phyloP scores from a whole-genome alignment of 805 yeast genomes.

The Komagataella populi region DNA sequence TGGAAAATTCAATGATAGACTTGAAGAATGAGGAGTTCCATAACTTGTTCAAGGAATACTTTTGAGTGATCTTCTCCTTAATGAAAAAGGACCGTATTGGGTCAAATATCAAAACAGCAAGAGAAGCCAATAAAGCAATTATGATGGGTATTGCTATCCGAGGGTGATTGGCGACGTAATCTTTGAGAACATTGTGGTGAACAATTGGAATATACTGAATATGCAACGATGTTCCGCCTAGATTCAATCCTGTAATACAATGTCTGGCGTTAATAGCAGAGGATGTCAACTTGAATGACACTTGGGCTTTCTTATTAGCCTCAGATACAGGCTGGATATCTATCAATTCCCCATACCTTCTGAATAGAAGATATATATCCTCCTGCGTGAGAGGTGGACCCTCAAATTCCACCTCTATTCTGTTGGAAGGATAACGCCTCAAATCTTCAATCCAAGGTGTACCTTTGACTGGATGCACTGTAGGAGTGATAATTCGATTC shows the following conservation, averaged over 20 bases:
- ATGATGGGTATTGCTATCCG: constrained; percentile 71
- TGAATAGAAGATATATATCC: constrained; percentile 58
- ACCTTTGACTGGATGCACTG: constrained; percentile 71
- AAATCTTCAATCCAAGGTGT: constrained; percentile 94
- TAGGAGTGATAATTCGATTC: constrained; percentile 33
- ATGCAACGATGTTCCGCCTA: constrained; percentile 57
- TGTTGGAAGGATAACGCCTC: constrained; percentile 56
- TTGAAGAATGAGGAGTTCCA: constrained; percentile 14
- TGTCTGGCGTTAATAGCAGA: constrained; percentile 81
- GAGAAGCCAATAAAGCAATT: constrained; percentile 64
- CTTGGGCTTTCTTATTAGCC: constrained; percentile 28
- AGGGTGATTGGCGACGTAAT: constrained; percentile 60
- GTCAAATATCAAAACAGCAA: constrained; percentile 81
- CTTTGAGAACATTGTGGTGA: constrained; percentile 36
- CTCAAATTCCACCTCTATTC: constrained; percentile 54
- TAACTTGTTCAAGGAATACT: constrained; percentile 35
- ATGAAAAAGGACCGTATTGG: constrained; percentile 81
- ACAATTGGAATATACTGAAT: constrained; percentile 54
- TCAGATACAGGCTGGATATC: constrained; percentile 46
- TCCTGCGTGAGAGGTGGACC: constrained; percentile 74
- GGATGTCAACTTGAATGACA: constrained; percentile 41
- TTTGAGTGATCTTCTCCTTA: constrained; percentile 55
- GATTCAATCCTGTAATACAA: constrained; percentile 70
- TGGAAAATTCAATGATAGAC: constrained; percentile 19
- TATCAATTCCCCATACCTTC: constrained; percentile 76